Evolutionary conservation across 805 yeast species (phyloP).

Genomic region (Cyberlindnera subsufficiens): DNA sequence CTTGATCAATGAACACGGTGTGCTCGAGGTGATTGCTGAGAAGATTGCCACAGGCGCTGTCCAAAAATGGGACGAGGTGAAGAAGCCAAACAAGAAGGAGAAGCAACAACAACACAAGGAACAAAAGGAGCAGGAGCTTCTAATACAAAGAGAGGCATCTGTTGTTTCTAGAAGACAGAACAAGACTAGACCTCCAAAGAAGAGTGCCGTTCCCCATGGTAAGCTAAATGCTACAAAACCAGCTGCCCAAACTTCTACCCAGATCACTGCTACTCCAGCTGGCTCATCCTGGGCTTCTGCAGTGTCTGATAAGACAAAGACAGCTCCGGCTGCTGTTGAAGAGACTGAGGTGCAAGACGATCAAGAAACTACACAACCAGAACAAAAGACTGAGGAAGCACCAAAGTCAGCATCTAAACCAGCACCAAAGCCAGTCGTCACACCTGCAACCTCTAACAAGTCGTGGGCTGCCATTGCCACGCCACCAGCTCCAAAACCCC

Average conservation of each 20-base stretch:
- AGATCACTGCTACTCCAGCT: conserved; percentile 16
- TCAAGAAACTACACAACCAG: not conserved
- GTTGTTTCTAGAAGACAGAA: conserved; percentile 7
- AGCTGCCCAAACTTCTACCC: conserved; percentile 9
- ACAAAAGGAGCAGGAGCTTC: conserved; percentile 18
- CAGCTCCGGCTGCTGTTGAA: conserved; percentile 11
- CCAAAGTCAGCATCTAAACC: conserved; percentile 13
- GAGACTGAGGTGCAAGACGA: not conserved
- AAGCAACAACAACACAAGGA: conserved; percentile 28
- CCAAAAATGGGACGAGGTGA: conserved; percentile 90
- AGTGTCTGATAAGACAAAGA: conserved; percentile 20
- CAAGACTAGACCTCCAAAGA: conserved; percentile 17
- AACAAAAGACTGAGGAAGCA: conserved; percentile 6
- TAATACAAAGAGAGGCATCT: conserved; percentile 17
- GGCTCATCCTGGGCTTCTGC: conserved; percentile 27
- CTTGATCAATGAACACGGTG: conserved; percentile 70
- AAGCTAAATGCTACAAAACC: conserved; percentile 7
- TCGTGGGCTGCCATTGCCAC: conserved; percentile 72
- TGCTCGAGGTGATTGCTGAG: conserved; percentile 74
- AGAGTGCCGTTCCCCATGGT: conserved; percentile 1
- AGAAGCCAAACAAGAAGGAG: conserved; percentile 56
- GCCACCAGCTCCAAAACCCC: conserved; percentile 33
- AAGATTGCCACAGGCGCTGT: conserved; percentile 88
- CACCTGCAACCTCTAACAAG: conserved; percentile 27
- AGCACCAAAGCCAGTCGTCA: conserved; percentile 14